phyloP scores from a whole-genome alignment of 495 filamentous ascomycete genomes.

The Daldinia bambusicola region DNA sequence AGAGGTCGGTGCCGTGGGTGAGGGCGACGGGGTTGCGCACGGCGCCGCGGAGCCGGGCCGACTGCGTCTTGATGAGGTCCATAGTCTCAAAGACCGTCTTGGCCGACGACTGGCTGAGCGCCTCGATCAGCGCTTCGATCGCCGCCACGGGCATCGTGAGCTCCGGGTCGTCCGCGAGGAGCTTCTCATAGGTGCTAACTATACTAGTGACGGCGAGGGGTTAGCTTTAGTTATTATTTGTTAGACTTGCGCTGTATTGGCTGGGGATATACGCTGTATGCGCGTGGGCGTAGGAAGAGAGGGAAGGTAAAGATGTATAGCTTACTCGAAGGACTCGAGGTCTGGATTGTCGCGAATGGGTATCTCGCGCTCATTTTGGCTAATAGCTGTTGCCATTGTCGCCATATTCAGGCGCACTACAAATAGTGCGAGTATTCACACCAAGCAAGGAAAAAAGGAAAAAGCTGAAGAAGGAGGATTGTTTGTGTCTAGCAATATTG shows the following conservation, averaged over 20 bases:
- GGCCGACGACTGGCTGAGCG: constrained; percentile 77
- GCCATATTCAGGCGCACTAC: neutral
- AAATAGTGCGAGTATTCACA: neutral
- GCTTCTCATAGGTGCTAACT: constrained; percentile 62
- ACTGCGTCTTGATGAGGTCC: constrained; percentile 79
- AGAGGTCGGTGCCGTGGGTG: constrained; percentile 93
- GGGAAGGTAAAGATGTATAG: neutral
- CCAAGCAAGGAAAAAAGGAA: neutral
- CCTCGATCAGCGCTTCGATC: constrained; percentile 89
- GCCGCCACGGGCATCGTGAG: constrained; percentile 96
- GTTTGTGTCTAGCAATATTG: neutral
- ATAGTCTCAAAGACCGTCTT: constrained; percentile 94
- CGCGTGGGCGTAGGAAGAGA: too few species aligned
- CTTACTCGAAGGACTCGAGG: constrained; percentile 49
- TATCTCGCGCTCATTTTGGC: constrained; percentile 34
- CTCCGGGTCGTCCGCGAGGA: constrained; percentile 73
- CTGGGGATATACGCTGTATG: too few species aligned
- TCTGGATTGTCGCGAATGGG: constrained; percentile 47
- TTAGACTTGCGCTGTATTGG: neutral
- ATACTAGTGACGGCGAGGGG: constrained; percentile 54
- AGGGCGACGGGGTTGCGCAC: constrained; percentile 90
- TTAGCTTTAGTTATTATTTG: neutral
- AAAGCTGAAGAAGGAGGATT: neutral
- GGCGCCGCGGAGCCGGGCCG: constrained; percentile 74
- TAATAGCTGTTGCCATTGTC: constrained; percentile 33